Evolutionary conservation across 164 flowering plant species (phyloP), one percentile per base, ranked within the genome.

Genomic region (Sedum album): DNA sequence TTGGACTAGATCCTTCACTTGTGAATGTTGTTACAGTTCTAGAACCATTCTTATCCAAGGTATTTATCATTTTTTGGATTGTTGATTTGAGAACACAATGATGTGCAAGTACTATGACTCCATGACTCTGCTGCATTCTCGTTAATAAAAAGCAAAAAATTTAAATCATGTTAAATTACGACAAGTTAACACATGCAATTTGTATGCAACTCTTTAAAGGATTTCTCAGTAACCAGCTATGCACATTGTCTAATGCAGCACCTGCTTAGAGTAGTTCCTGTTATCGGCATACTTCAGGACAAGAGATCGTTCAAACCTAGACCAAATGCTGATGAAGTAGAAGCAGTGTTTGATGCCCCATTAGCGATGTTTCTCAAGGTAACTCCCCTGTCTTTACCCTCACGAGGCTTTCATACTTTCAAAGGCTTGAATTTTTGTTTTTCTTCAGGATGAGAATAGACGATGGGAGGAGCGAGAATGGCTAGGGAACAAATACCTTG

Each of bases 321-420:
- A 30, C 82, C 79, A 31, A 88, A 83, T 76, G 49, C 85, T 63
- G 82, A 74, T 13, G 98, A 91, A 79, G 98, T 91, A 20, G 95
- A 89, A 68, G 78, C 78, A 30, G 71, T 91, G 39, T 94, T 94
- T 65, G 90, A 94, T 76, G 93, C 84, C 68, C 97, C 98, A 20
- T 80, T 94, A 48, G 95, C 91, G 76, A 94, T 91, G 93, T 94
- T 91, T 74, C 84, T 94, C 55, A 85, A 91, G 96, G 97, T 93
- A 55, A 18, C n/a, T 30, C 2, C 69, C 60, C 39, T 57, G 0
- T 72, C 38, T 44, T 6, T 1, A 60, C 64, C n/a, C 33, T 44
- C 49, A 62, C 14, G 13, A 51, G 25, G 13, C 28, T 46, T 46
- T 6, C 6, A 20, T 6, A 21, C 23, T 44, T 42, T 2, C 3